phyloP scores from a whole-genome alignment of 169 alveolate species.

The Cryptosporidium baileyi region DNA sequence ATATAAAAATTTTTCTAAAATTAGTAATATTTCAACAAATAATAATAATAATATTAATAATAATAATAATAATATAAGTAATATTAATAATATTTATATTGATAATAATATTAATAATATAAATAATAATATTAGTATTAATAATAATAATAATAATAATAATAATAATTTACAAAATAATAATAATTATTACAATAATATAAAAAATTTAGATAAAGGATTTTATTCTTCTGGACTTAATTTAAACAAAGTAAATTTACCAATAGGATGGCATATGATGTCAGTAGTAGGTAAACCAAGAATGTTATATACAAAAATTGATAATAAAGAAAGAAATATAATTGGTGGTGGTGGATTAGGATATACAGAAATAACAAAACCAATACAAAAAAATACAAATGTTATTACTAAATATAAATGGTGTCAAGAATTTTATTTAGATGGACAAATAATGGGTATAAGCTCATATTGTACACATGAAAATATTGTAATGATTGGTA shows the following conservation, averaged over 20 bases:
- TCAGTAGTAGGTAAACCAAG: constrained; percentile 68
- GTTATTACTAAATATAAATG: constrained; percentile 32
- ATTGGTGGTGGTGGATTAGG: constrained; percentile 62
- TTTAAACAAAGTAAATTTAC: constrained; percentile 39
- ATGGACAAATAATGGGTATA: constrained; percentile 69
- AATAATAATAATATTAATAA: background rate
- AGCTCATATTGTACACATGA: constrained; percentile 65
- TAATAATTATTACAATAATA: background rate
- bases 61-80: too few relatives aligned
- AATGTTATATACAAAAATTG: background rate
- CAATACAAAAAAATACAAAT: constrained; percentile 46
- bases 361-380: constrained; percentile 23
- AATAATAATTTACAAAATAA: background rate
- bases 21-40: background rate
- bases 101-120: too few relatives aligned
- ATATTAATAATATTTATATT: too few relatives aligned
- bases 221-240: constrained; percentile 57
- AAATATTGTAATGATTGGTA: constrained; percentile 51
- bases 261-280: constrained; percentile 67
- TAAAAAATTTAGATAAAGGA: background rate
- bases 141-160: constrained; percentile 1
- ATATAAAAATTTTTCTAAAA: constrained; percentile 26
- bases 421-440: constrained; percentile 62
- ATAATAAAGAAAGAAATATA: constrained; percentile 21
- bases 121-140: background rate